Base-by-base conservation (phyloP, 495 filamentous ascomycete genomes). In the Aspergillus cristatus region DNA sequence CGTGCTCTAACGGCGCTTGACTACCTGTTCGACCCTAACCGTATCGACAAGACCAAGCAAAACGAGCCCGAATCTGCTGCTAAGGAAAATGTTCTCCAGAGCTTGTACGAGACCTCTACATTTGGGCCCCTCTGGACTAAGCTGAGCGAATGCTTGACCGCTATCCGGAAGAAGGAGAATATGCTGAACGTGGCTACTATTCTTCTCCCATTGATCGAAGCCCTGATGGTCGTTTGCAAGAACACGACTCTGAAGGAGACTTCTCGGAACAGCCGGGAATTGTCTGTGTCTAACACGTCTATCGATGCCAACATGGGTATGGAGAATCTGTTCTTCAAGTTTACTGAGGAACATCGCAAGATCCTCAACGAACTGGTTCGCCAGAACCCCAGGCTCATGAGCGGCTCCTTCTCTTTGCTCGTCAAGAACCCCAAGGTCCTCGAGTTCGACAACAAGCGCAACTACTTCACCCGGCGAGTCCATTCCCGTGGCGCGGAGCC, bases 361-460 rank as follows among this genome's bases (percentile, higher is more conserved):
- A 96, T 99, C 40, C 74, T 99, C 37, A 99, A 99, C 54, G 93
- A 97, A 51, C 81, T 99, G 41, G 93, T 99, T 42, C 83, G 91
- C 25, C 84, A 93, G 45, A 97, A 91, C 44, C 91, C 91, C 20
- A 89, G 94, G 50, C 76, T 99, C 44, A 99, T 99, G 91, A 95
- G 89, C 45, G 91, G 89, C 29, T 93, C 88, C 11, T 95, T 99
- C 62, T 88, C 89, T 6, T 68, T 96, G 26, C 67, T 99, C 18
- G 89, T 96, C 45, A 95, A 94, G 68, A 99, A 99, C 51, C 93
- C 91, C 32, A 97, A 96, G 73, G 91, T 99, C 11, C 63, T 99
- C 32, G 91, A 99, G 49, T 99, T 99, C 51, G 91, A 99, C 58
- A 99, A 97, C 66, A 99, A 99, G 72, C 89, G 93, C 48, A 96